These are phyloP conservation scores for Cytidiella melzeri DNA, from an alignment of 768 basidiomycete species.

Conservation along the genomic window DNA sequence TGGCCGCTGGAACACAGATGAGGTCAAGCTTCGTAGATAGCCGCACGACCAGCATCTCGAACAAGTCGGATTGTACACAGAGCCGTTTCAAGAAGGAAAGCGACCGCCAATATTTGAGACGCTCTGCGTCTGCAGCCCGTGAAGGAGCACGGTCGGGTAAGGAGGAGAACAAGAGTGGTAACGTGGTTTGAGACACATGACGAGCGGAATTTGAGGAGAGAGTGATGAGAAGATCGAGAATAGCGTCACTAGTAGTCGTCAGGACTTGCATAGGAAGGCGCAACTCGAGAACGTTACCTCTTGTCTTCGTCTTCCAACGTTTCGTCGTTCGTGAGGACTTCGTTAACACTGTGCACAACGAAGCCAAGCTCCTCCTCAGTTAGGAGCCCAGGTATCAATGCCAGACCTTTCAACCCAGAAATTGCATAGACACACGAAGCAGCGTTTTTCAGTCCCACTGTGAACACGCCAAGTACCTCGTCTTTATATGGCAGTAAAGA, in stretches of 20 bases:
- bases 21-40: conserved; percentile 72
- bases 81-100: conserved; percentile 66
- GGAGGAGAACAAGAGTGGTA: conserved; percentile 72
- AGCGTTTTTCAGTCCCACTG: conserved; percentile 47
- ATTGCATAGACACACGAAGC: conserved; percentile 55
- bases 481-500: conserved; percentile 63
- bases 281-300: conserved; percentile 31
- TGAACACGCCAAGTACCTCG: conserved; percentile 60
- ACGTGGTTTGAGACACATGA: conserved; percentile 65
- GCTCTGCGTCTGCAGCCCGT: conserved; percentile 44
- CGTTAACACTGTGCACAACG: conserved; percentile 69
- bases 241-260: conserved; percentile 40
- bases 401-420: conserved; percentile 56
- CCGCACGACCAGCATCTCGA: conserved; percentile 76
- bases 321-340: conserved; percentile 51
- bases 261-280: neutral
- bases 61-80: conserved; percentile 71
- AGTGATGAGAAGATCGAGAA: conserved; percentile 55
- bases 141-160: conserved; percentile 66
- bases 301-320: conserved; percentile 41
- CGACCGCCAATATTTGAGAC: conserved; percentile 60
- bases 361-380: conserved; percentile 71
- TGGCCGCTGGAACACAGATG: conserved; percentile 39
- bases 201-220: conserved; percentile 55
- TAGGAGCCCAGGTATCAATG: conserved; percentile 58